These are phyloP conservation scores for Lodderomyces orthopsilosis DNA, from an alignment of 1,139 yeast species.

Conservation along the genomic window DNA sequence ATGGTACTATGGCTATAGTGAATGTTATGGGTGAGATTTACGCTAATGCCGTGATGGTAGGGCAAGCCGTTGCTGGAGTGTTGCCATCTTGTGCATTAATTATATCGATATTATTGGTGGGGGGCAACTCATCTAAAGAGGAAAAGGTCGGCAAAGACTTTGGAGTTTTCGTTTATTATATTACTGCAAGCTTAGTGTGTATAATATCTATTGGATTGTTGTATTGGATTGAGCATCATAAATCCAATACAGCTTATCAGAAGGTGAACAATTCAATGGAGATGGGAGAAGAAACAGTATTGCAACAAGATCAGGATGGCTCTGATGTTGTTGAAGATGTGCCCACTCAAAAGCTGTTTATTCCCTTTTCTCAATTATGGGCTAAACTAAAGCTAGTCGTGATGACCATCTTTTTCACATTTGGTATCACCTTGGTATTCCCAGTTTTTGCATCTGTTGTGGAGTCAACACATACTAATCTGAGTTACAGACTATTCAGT, in stretches of 20 bases:
- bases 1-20: constrained; percentile 86
- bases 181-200: constrained; percentile 67
- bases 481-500: constrained; percentile 33
- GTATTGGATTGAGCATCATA: constrained; percentile 28
- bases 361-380: constrained; percentile 54
- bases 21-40: constrained; percentile 74
- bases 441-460: constrained; percentile 86
- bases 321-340: constrained; percentile 13
- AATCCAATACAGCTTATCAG: constrained; percentile 21
- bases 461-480: constrained; percentile 45
- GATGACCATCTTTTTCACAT: constrained; percentile 68
- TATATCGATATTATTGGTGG: constrained; percentile 50
- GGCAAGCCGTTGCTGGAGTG: constrained; percentile 93
- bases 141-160: constrained; percentile 36
- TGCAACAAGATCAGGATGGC: constrained; percentile 2
- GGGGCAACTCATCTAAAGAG: constrained; percentile 23
- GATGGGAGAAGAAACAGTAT: constrained; percentile 11
- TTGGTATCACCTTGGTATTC: constrained; percentile 74
- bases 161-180: constrained; percentile 62
- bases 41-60: constrained; percentile 89
- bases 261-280: constrained; percentile 16
- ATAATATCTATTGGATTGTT: constrained; percentile 43
- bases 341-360: constrained; percentile 24
- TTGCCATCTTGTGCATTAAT: constrained; percentile 79
- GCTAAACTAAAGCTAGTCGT: constrained; percentile 60